Percentiles rank a stretch among this genome's conserved stretches.
phyloP scores from a whole-genome alignment of 2,329 filamentous ascomycete species.

The Akanthomyces uredinophilus region DNA sequence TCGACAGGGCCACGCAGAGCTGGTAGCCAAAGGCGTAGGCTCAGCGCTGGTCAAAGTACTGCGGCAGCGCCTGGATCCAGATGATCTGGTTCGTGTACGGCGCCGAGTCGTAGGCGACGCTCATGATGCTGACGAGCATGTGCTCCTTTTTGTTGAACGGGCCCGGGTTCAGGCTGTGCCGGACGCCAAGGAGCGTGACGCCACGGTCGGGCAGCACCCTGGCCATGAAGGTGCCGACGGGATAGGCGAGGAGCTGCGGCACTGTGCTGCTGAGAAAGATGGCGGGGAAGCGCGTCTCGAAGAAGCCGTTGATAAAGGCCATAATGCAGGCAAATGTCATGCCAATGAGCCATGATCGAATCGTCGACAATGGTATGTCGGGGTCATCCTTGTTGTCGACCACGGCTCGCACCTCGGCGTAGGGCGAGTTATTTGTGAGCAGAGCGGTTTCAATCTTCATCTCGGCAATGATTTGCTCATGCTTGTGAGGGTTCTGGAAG shows the following conservation, averaged over 20 bases:
- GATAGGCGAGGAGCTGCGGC: slow-evolving; percentile 48
- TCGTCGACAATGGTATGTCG: slow-evolving; percentile 41
- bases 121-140: slow-evolving; percentile 52
- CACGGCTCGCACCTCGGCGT: slow-evolving; percentile 49
- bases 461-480: slow-evolving; percentile 40
- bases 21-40: slow-evolving; percentile 45
- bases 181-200: slow-evolving; percentile 35
- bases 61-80: slow-evolving; percentile 43
- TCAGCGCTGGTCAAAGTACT: slow-evolving; percentile 47
- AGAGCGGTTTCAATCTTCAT: slow-evolving; percentile 49
- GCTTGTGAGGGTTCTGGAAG: slow-evolving; percentile 34
- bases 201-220: slow-evolving; percentile 39
- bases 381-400: slow-evolving; percentile 52
- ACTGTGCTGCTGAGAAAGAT: slow-evolving; percentile 49
- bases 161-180: slow-evolving; percentile 43
- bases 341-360: slow-evolving; percentile 48
- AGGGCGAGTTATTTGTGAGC: slow-evolving; percentile 50
- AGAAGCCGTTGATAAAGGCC: slow-evolving; percentile 49
- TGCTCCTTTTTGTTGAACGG: slow-evolving; percentile 53
- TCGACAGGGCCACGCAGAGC: slow-evolving; percentile 43
- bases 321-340: slow-evolving; percentile 41
- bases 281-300: slow-evolving; percentile 47
- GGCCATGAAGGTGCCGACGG: slow-evolving; percentile 42
- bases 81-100: slow-evolving; percentile 48
- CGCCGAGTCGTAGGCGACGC: slow-evolving; percentile 43